Percentiles rank a stretch among this genome's conserved stretches.
These are phyloP conservation scores for Mentha longifolia DNA, from an alignment of 257 asterid species.

Conservation along the genomic window DNA sequence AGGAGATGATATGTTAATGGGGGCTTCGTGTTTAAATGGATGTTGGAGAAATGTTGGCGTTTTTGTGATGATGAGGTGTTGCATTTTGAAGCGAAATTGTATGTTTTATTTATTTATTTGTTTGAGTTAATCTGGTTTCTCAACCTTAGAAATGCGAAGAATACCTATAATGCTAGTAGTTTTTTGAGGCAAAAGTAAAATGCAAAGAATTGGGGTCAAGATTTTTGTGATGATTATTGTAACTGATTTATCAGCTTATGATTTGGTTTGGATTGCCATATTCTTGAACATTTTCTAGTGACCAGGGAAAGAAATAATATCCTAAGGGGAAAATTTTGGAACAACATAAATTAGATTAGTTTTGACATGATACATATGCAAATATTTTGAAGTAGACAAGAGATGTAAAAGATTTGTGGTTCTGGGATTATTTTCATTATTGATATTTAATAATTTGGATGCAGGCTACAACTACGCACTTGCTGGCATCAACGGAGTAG, in stretches of 20 bases:
- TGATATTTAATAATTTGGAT: slow-evolving; percentile 1
- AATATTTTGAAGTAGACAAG: not conserved
- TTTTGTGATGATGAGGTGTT: not conserved
- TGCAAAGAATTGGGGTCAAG: not conserved
- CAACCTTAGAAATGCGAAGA: too few species aligned
- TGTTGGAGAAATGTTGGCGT: not conserved
- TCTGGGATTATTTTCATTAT: not conserved
- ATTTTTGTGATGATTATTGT: not conserved
- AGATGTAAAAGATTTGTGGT: not conserved
- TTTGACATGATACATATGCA: not conserved
- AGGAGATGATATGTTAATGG: not conserved
- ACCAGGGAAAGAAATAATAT: not conserved
- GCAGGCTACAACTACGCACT: slow-evolving; percentile 47
- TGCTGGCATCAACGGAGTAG: slow-evolving; percentile 37
- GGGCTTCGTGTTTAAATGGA: not conserved
- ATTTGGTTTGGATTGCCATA: not conserved
- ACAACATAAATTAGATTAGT: too few species aligned
- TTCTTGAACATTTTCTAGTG: not conserved
- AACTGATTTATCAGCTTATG: not conserved
- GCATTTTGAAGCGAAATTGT: not conserved
- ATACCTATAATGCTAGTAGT: too few species aligned
- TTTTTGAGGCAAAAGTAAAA: too few species aligned
- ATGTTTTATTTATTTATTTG: too few species aligned
- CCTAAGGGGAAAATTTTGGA: not conserved
- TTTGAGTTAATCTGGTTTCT: too few species aligned